phyloP scores from a whole-genome alignment of 371 early-diverging fungal species.

The Capillidium heterosporum region DNA sequence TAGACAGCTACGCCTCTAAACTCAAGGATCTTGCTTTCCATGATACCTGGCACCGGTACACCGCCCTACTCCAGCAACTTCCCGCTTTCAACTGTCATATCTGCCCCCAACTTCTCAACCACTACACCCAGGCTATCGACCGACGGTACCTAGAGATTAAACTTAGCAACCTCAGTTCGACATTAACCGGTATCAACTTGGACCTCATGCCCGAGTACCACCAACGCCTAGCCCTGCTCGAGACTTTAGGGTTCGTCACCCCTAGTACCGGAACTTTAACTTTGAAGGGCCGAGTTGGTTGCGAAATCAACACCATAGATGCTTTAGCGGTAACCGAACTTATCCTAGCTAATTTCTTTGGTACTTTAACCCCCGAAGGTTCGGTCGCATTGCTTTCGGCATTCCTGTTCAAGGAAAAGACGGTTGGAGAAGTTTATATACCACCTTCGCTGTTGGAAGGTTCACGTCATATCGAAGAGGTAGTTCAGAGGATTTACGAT shows the following conservation, averaged over 20 bases:
- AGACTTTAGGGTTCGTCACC: conserved; percentile 48
- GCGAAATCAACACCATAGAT: conserved; percentile 93
- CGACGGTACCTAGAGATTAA: conserved; percentile 41
- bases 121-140: conserved; percentile 50
- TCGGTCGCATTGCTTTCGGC: conserved; percentile 89
- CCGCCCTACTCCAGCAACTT: conserved; percentile 24
- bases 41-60: background rate
- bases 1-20: background rate
- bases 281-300: conserved; percentile 99
- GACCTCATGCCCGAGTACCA: conserved; percentile 85
- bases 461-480: conserved; percentile 32
- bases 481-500: conserved; percentile 49
- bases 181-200: conserved; percentile 77
- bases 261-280: conserved; percentile 81
- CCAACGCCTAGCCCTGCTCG: conserved; percentile 66
- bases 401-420: conserved; percentile 92
- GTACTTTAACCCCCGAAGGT: conserved; percentile 76
- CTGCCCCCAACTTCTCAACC: conserved; percentile 52
- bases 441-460: conserved; percentile 23
- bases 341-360: conserved; percentile 89
- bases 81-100: conserved; percentile 50
- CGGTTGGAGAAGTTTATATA: background rate
- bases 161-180: conserved; percentile 50
- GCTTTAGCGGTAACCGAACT: conserved; percentile 95
- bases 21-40: background rate